A percentile compares a stretch with the other conserved stretches of the same genome.
Evolutionary conservation across 1,284 basidiomycete genomes (phyloP).

Genomic region (Ustilago nuda): DNA sequence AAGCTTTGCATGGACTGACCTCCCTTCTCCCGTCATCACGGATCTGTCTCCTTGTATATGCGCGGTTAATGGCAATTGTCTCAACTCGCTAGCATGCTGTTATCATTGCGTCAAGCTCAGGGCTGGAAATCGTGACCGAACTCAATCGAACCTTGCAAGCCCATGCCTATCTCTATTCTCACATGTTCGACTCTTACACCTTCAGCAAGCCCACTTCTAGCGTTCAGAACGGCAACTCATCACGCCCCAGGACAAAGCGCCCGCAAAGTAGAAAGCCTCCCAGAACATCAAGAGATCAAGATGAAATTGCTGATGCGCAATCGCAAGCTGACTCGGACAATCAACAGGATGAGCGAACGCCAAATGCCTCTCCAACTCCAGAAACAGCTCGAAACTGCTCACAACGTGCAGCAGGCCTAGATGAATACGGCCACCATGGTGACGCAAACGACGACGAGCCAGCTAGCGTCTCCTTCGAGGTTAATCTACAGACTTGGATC

Average conservation of each 20-base stretch:
- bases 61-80: neutral
- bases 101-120: conserved; percentile 77
- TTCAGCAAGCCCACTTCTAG: conserved; percentile 72
- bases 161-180: conserved; percentile 83
- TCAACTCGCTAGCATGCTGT: conserved; percentile 72
- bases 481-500: conserved; percentile 82
- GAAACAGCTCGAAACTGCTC: neutral
- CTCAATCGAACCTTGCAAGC: conserved; percentile 82
- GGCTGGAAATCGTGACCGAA: conserved; percentile 86
- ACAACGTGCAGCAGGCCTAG: conserved; percentile 19
- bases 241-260: neutral
- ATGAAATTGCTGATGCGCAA: neutral
- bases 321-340: conserved; percentile 8
- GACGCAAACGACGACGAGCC: conserved; percentile 61
- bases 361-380: neutral
- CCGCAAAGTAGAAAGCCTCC: conserved; percentile 17
- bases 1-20: neutral
- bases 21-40: too few species aligned
- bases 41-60: neutral
- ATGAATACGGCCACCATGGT: neutral
- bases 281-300: neutral
- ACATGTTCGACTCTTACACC: conserved; percentile 81
- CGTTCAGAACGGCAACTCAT: conserved; percentile 1
- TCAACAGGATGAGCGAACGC: neutral
- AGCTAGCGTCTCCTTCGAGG: conserved; percentile 75